Evolutionary conservation across 2,329 filamentous ascomycete genomes (phyloP).

Genomic region (Blumeria graminis): DNA sequence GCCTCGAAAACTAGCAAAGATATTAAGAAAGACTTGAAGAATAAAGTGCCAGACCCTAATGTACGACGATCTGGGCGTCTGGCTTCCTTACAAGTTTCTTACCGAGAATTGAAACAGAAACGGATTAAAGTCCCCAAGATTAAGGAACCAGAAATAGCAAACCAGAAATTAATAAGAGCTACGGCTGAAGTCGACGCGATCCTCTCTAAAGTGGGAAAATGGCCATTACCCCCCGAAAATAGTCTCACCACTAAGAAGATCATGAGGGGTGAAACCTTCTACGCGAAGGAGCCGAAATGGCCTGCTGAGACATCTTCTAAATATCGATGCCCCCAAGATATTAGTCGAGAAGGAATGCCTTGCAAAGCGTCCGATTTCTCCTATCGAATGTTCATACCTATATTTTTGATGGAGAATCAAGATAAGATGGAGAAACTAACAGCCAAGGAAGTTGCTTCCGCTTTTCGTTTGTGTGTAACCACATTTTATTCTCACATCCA

Average conservation of each 20-base stretch:
- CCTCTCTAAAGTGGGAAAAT: background rate
- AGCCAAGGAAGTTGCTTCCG: background rate
- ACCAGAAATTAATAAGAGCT: background rate
- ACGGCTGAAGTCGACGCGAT: background rate
- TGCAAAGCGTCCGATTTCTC: constrained; percentile 5
- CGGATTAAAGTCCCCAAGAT: background rate
- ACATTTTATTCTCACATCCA: background rate
- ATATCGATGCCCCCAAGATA: background rate
- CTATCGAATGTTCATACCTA: constrained; percentile 3
- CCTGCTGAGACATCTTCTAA: background rate
- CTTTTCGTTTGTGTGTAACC: constrained; percentile 3
- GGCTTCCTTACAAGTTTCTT: background rate
- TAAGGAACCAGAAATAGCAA: background rate
- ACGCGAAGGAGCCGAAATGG: background rate
- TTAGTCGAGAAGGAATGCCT: constrained; percentile 2
- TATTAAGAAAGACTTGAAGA: background rate
- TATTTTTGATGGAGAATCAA: constrained; percentile 4
- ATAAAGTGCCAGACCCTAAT: background rate
- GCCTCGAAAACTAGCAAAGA: background rate
- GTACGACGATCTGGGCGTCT: background rate
- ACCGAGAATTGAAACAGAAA: background rate
- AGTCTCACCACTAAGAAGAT: background rate
- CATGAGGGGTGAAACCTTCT: background rate
- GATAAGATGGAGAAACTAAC: background rate
- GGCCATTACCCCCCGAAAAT: background rate